Base-by-base conservation (phyloP, 2,329 filamentous ascomycete genomes). In the Talaromyces sp. region DNA sequence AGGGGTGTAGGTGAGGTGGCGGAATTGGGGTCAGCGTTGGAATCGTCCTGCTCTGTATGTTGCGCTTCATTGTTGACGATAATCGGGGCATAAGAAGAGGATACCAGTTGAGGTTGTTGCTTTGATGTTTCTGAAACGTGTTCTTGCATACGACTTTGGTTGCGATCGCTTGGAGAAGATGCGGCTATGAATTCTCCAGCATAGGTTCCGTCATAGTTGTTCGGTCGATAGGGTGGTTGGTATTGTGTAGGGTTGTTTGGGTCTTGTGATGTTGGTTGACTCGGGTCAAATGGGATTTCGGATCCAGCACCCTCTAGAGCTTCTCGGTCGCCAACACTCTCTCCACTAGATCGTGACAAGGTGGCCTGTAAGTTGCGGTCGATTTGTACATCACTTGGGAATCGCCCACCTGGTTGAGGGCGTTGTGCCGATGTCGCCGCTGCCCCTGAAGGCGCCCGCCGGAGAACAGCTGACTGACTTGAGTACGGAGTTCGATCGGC, bases 351-450 rank as follows among this genome's bases (percentile, higher is more conserved):
- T 63, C 89, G 89, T 71, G 90, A 91, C 72, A 87, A 81, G 72
- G 89, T 85, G 72, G 85, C 87, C 77, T 92, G 88, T 86, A 91
- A 87, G 82, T 89, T 88, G 80, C 90, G 87, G 75, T 92, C 89
- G 74, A 96, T 84, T 80, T 92, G 87, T 69, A 97, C 81, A 81
- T 97, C 92, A 78, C 90, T 95, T 78, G 93, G 93, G 80, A 99
- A 99, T 76, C 92, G 87, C 81, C 93, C 93, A 87, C 92, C 93
- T 87, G 91, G 88, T 83, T 90, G 86, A 73, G 91, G 90, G 75
- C 92, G 87, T 75, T 84, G 83, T 68, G 84, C 80, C 67, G 71
- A 72, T 54, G 74, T 72, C 60, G 73, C 75, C 50, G 69, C 74
- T 35, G 72, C 70, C 52, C 64, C 64, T 52, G 73, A 74, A 56